phyloP scores from a whole-genome alignment of 768 basidiomycete genomes.

The Fomitopsis pulvina region DNA sequence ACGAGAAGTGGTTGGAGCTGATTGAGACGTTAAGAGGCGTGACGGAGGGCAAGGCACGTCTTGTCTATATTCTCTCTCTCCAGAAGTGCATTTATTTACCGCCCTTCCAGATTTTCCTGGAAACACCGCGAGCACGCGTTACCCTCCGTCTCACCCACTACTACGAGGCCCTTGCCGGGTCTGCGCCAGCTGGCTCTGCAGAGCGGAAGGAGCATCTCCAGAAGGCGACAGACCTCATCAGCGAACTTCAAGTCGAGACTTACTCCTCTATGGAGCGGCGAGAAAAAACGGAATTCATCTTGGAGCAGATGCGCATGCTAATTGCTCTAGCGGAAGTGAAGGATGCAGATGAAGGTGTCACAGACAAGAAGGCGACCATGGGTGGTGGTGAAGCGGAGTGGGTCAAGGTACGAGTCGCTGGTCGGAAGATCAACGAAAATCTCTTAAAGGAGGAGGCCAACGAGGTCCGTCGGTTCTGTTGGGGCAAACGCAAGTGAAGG shows the following conservation, averaged over 20 bases:
- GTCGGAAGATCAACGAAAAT: slow-evolving; percentile 88
- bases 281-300: slow-evolving; percentile 97
- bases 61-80: not conserved
- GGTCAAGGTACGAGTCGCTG: slow-evolving; percentile 87
- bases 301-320: slow-evolving; percentile 95
- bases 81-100: not conserved
- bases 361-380: slow-evolving; percentile 51
- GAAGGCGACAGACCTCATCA: slow-evolving; percentile 85
- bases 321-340: slow-evolving; percentile 71
- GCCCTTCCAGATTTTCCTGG: slow-evolving; percentile 79
- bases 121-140: slow-evolving; percentile 92
- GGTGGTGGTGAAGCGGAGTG: slow-evolving; percentile 84
- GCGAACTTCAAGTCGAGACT: slow-evolving; percentile 96
- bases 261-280: slow-evolving; percentile 97
- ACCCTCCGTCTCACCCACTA: slow-evolving; percentile 82
- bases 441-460: slow-evolving; percentile 87
- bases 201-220: slow-evolving; percentile 61
- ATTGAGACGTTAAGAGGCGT: slow-evolving; percentile 86
- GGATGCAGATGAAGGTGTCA: slow-evolving; percentile 56
- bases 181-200: slow-evolving; percentile 33
- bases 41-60: slow-evolving; percentile 90
- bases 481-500: not conserved
- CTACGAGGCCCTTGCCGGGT: slow-evolving; percentile 65
- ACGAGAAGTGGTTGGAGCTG: slow-evolving; percentile 77
- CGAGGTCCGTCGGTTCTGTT: slow-evolving; percentile 47